These are phyloP conservation scores for Populus davidiana DNA, from an alignment of 345 rosid genomes.

Conservation along the genomic window DNA sequence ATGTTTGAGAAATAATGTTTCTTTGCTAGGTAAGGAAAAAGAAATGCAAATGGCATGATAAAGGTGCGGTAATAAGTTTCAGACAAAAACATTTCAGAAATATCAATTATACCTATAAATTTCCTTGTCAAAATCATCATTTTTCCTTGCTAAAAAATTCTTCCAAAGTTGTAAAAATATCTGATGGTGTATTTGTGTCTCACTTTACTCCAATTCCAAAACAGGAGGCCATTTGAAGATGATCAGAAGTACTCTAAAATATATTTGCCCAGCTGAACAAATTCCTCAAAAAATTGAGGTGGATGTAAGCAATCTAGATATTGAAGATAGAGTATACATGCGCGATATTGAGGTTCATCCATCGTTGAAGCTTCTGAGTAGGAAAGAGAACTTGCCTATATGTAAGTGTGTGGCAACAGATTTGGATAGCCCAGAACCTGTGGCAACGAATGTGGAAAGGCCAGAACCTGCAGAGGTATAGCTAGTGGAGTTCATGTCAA, in stretches of 20 bases:
- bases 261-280: conserved; percentile 63
- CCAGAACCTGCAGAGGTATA: conserved; percentile 27
- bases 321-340: conserved; percentile 62
- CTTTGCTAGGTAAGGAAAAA: not conserved
- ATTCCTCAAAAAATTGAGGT: conserved; percentile 81
- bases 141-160: not conserved
- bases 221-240: conserved; percentile 65
- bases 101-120: not conserved
- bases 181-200: not conserved
- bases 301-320: conserved; percentile 77
- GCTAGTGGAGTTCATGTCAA: not conserved
- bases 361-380: conserved; percentile 70
- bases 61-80: not conserved
- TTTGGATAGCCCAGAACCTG: conserved; percentile 35
- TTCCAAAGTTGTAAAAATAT: not conserved
- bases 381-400: conserved; percentile 62
- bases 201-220: conserved; percentile 10
- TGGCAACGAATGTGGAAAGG: conserved; percentile 21
- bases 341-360: conserved; percentile 61
- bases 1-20: not conserved
- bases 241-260: conserved; percentile 51
- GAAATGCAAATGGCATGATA: too few species aligned
- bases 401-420: conserved; percentile 66
- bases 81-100: not conserved
- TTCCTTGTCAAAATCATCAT: not conserved